Evolutionary conservation across 805 yeast genomes (phyloP), one percentile per base, ranked within the genome.

Genomic region (Naumovozyma baii): DNA sequence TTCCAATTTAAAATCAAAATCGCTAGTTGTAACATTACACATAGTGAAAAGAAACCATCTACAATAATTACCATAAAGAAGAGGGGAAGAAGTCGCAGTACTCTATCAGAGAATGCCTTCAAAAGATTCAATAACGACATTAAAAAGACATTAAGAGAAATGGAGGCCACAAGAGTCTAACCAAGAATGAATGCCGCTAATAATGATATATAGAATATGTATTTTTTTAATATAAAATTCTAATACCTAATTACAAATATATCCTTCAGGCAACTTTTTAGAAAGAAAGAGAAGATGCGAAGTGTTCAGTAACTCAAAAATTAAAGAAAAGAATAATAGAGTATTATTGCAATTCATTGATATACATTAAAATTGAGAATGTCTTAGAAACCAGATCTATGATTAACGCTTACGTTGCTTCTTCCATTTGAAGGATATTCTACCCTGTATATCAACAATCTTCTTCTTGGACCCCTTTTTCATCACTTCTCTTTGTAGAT

Each of bases 391-490:
- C n/a, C n/a, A n/a, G n/a, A n/a, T n/a, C n/a, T n/a, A n/a, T n/a
- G n/a, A 31, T 48, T 50, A 67, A 45, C 69, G 64, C 62, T 82
- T 83, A 57, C 94, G 73, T 55, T 76, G 77, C 50, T 74, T 81
- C 58, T 80, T 84, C 95, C 96, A 90, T 64, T 85, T 85, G 66
- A 74, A 92, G 2, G 72, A 68, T 0, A 74, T 73, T 41, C 73
- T 72, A 3, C 97, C 97, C 26, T 75, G 71, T 13, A 70, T 65
- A 41, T 72, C 81, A 2, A 72, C 68, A 4, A 81, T 59, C 66
- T 87, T 87, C 72, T 80, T 83, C 64, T 83, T 84, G 44, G 78
- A 76, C 0, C 97, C 97, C 48, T 79, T 82, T 59, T 85, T 85
- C 95, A 90, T 86, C 40, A 87, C 71, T 55, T 88, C 94, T 45